These are phyloP conservation scores for Yarrowia bubula DNA, from an alignment of 805 yeast species.

Conservation along the genomic window DNA sequence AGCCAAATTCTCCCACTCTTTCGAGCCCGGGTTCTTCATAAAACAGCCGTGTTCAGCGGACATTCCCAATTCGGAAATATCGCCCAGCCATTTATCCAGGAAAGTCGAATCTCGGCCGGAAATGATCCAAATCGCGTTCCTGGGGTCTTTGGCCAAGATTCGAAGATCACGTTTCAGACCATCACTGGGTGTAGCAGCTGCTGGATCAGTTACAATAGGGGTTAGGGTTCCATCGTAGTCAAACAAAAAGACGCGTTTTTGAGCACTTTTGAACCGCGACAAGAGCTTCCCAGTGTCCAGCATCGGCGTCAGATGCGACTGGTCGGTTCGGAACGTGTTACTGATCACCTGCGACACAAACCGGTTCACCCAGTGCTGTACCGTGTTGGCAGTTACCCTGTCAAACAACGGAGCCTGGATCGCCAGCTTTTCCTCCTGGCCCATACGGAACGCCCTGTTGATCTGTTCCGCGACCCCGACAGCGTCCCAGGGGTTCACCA, in stretches of 20 bases:
- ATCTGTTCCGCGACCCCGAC: conserved; percentile 88
- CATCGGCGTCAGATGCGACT: conserved; percentile 70
- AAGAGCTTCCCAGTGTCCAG: conserved; percentile 68
- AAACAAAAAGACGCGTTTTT: conserved; percentile 76
- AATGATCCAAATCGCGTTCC: conserved; percentile 89
- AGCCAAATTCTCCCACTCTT: conserved; percentile 80
- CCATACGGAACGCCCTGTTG: conserved; percentile 61
- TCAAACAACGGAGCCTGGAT: conserved; percentile 49
- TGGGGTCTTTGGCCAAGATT: conserved; percentile 66
- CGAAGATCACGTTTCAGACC: conserved; percentile 60
- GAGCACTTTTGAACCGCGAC: conserved; percentile 57
- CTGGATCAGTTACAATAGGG: conserved; percentile 94
- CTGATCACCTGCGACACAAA: conserved; percentile 49
- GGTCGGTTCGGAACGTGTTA: conserved; percentile 42
- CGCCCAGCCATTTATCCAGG: conserved; percentile 83
- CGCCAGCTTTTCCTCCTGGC: conserved; percentile 45
- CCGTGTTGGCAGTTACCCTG: conserved; percentile 65
- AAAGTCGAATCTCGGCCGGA: conserved; percentile 93
- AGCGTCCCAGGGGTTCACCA: conserved; percentile 96
- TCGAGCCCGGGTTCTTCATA: conserved; percentile 65
- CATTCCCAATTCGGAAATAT: conserved; percentile 63
- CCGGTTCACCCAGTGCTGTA: conserved; percentile 74
- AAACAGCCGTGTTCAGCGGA: conserved; percentile 99
- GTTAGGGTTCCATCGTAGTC: conserved; percentile 98
- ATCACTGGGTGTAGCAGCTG: conserved; percentile 94